phyloP scores from a whole-genome alignment of 768 basidiomycete genomes.

The Lactarius trivialis region DNA sequence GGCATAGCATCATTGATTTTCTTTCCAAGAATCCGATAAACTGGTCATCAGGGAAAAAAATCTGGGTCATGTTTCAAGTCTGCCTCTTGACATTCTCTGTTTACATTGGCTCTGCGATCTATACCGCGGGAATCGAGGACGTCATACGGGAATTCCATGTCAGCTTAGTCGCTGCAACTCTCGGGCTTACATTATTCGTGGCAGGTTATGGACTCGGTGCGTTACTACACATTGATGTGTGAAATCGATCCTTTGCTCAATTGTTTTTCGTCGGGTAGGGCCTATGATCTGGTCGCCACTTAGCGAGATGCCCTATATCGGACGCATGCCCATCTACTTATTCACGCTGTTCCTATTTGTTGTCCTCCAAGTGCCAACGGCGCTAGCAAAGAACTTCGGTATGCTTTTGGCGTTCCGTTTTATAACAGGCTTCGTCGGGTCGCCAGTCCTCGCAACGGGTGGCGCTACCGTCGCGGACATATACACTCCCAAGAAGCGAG shows the following conservation, averaged over 20 bases:
- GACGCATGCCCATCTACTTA: slow-evolving; percentile 33
- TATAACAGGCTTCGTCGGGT: slow-evolving; percentile 33
- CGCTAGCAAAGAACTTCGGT: slow-evolving; percentile 29
- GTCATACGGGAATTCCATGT: slow-evolving; percentile 27
- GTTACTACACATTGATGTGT: background rate
- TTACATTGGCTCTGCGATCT: slow-evolving; percentile 33
- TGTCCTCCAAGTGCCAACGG: slow-evolving; percentile 31
- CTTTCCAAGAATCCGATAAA: slow-evolving; percentile 21
- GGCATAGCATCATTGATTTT: background rate
- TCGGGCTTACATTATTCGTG: slow-evolving; percentile 30
- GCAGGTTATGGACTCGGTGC: slow-evolving; percentile 24
- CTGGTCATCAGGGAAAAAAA: slow-evolving; percentile 30
- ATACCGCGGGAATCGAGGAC: slow-evolving; percentile 28
- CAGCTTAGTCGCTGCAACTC: slow-evolving; percentile 27
- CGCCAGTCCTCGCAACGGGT: slow-evolving; percentile 32
- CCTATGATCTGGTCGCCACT: slow-evolving; percentile 29
- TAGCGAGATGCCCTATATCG: slow-evolving; percentile 31
- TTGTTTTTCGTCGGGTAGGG: slow-evolving; percentile 19
- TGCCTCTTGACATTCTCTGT: slow-evolving; percentile 32
- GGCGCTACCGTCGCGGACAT: slow-evolving; percentile 28
- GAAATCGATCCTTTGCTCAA: slow-evolving; percentile 4
- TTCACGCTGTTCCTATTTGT: slow-evolving; percentile 30
- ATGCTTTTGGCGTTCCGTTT: slow-evolving; percentile 33
- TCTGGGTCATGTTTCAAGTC: slow-evolving; percentile 30
- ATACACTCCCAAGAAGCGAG: slow-evolving; percentile 24